phyloP scores from a whole-genome alignment of 1,139 yeast species.

The Hyphopichia buzzinii region DNA sequence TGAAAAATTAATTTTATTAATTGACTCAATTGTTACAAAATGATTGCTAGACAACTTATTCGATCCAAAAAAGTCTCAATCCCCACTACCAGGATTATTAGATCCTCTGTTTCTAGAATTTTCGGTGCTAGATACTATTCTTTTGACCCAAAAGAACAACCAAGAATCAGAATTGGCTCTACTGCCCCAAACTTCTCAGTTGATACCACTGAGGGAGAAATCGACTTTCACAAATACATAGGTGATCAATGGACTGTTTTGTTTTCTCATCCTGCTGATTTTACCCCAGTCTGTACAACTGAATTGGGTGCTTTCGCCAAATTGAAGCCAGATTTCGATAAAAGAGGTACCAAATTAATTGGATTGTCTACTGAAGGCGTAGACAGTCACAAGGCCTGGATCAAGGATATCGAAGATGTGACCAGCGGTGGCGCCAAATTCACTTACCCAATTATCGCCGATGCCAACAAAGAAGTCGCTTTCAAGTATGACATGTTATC shows the following conservation, averaged over 20 bases:
- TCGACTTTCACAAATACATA: conserved; percentile 77
- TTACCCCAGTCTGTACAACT: conserved; percentile 94
- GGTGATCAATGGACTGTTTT: conserved; percentile 82
- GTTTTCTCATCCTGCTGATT: conserved; percentile 92
- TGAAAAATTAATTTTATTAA: no score
- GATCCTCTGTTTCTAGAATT: conserved; percentile 5
- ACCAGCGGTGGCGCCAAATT: conserved; percentile 60
- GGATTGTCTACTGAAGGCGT: conserved; percentile 82
- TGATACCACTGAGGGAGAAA: conserved; percentile 71
- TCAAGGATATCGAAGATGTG: conserved; percentile 82
- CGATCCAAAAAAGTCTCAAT: conserved; percentile 6
- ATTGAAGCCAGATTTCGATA: conserved; percentile 77
- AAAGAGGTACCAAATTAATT: conserved; percentile 78
- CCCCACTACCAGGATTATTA: neutral
- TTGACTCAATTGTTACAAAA: conserved; percentile 1
- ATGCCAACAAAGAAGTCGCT: conserved; percentile 75
- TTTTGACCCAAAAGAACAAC: conserved; percentile 60
- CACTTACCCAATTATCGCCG: conserved; percentile 85
- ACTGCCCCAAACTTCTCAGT: conserved; percentile 83
- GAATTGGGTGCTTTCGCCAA: conserved; percentile 90
- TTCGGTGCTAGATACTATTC: conserved; percentile 25
- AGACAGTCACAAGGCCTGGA: conserved; percentile 77
- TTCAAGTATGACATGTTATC: conserved; percentile 87
- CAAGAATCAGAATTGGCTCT: conserved; percentile 67
- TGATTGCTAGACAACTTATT: conserved; percentile 14